Evolutionary conservation across 2,329 filamentous ascomycete genomes (phyloP).

Genomic region (Polychaeton citri): DNA sequence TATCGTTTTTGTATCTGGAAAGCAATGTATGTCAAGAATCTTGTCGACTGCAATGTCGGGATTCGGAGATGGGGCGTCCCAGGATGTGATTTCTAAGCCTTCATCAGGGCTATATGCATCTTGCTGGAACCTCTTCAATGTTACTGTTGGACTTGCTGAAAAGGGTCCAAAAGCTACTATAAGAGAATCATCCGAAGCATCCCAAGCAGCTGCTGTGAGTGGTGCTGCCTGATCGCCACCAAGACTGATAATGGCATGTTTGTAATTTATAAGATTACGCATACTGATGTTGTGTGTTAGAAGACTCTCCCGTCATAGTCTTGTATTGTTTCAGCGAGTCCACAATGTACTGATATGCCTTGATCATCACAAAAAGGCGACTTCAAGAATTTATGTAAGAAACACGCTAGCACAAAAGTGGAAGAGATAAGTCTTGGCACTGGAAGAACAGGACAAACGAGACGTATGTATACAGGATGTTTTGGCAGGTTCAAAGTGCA

Average conservation of each 20-base stretch:
- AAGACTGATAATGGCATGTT: constrained; percentile 51
- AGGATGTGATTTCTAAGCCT: constrained; percentile 54
- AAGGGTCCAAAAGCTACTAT: constrained; percentile 78
- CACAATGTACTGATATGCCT: constrained; percentile 1
- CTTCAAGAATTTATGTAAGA: background rate
- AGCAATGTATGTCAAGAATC: constrained; percentile 70
- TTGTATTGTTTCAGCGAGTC: no score
- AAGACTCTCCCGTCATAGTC: no score
- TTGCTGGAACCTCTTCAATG: constrained; percentile 46
- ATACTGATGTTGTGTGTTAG: constrained; percentile 42
- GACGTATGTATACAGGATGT: no score
- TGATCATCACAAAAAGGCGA: constrained; percentile 1
- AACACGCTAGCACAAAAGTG: background rate
- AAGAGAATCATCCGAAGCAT: constrained; percentile 61
- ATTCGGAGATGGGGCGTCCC: constrained; percentile 74
- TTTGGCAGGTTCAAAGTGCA: no score
- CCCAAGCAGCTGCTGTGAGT: constrained; percentile 74
- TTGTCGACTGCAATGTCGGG: constrained; percentile 64
- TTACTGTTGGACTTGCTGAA: constrained; percentile 54
- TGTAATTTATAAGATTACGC: constrained; percentile 77
- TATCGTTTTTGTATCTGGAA: constrained; percentile 62
- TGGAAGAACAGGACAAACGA: background rate
- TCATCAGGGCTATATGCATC: constrained; percentile 28
- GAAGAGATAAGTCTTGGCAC: background rate
- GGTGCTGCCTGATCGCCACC: constrained; percentile 38